These are phyloP conservation scores for Ustilago hordei DNA, from an alignment of 1,284 basidiomycete genomes.

Conservation along the genomic window DNA sequence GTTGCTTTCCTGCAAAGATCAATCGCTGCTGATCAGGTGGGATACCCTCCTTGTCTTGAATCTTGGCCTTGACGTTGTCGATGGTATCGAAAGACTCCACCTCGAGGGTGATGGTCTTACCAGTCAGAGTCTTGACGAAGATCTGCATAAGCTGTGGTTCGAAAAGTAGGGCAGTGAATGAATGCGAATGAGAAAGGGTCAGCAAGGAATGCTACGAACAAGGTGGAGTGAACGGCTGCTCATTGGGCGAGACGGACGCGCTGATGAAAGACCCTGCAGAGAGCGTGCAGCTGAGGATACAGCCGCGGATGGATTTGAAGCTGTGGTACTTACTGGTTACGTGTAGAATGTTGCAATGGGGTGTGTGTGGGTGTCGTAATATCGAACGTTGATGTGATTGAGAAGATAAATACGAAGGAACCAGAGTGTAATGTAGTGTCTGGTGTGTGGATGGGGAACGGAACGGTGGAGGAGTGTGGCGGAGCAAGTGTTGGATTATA, in stretches of 20 bases:
- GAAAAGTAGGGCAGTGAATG: neutral
- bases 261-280: slow-evolving; percentile 29
- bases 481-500: slow-evolving; percentile 34
- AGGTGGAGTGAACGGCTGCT: slow-evolving; percentile 1
- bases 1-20: slow-evolving; percentile 72
- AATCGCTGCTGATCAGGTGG: slow-evolving; percentile 72
- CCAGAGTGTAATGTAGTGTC: slow-evolving; percentile 9
- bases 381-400: neutral
- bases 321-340: slow-evolving; percentile 28
- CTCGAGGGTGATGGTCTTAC: slow-evolving; percentile 95
- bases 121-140: slow-evolving; percentile 80
- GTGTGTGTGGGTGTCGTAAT: neutral
- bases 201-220: slow-evolving; percentile 6
- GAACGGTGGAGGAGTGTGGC: neutral
- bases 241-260: slow-evolving; percentile 23
- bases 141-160: slow-evolving; percentile 57
- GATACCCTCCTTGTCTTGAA: slow-evolving; percentile 69
- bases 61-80: slow-evolving; percentile 77
- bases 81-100: slow-evolving; percentile 92
- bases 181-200: neutral
- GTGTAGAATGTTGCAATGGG: neutral
- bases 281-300: slow-evolving; percentile 20
- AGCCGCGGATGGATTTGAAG: slow-evolving; percentile 34
- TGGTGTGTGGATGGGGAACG: slow-evolving; percentile 19
- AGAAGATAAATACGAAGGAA: neutral